phyloP scores from a whole-genome alignment of 164 flowering plant genomes.

The Liriodendron chinense region DNA sequence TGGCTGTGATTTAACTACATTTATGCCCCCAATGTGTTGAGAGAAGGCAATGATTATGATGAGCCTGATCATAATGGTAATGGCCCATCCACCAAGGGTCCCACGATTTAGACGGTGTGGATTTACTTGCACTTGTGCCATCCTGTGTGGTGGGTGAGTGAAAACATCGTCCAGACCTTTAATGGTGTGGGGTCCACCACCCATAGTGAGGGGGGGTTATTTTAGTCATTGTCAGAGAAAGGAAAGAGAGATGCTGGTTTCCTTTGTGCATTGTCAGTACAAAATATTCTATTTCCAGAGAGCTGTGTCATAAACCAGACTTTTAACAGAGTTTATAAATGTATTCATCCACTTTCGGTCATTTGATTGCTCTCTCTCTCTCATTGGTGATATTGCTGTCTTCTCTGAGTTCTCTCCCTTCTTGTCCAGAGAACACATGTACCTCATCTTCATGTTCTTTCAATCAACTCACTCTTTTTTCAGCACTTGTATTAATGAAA shows the following conservation, averaged over 20 bases:
- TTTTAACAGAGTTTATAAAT: background rate
- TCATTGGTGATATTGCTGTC: background rate
- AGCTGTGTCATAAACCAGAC: background rate
- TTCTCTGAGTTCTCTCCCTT: background rate
- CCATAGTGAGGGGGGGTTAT: background rate
- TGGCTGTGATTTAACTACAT: too few relatives aligned
- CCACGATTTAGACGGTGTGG: too few relatives aligned
- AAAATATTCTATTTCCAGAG: background rate
- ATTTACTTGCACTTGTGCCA: too few relatives aligned
- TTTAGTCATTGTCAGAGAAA: background rate
- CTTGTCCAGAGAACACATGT: background rate
- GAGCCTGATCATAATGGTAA: too few relatives aligned
- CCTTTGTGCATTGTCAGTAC: background rate
- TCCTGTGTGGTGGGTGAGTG: too few relatives aligned
- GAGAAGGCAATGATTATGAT: too few relatives aligned
- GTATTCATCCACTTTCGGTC: background rate
- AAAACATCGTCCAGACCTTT: background rate
- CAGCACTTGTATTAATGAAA: background rate
- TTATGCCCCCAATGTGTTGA: too few relatives aligned
- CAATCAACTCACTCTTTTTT: conserved; percentile 4
- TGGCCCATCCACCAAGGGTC: too few relatives aligned
- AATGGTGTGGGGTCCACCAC: background rate
- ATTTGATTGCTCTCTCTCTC: background rate
- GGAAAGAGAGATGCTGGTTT: background rate
- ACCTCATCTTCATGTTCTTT: background rate